Base-by-base conservation (phyloP, 2,329 filamentous ascomycete species). In the Phialophora tarda region DNA sequence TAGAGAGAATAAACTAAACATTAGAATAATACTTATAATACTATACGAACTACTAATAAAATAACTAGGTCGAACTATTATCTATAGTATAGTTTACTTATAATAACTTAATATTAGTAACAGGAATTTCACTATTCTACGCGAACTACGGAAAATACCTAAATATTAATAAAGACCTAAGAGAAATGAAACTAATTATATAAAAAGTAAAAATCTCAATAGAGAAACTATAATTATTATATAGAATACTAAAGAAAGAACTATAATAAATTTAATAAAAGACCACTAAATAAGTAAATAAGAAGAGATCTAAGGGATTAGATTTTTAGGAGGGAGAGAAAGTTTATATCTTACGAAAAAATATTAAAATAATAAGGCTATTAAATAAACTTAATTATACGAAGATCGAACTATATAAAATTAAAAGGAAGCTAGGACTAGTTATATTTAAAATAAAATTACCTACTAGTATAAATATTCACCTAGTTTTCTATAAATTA, bases 71-170 rank as follows among this genome's bases (percentile, higher is more conserved):
- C 11, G 51, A 55, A 11, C 26, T 55, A 5, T 8, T 55, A 32
- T 17, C 17, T 32, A 32, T 55, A 2, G 11, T 10, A 32, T 7
- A 55, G n/a, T 55, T 55, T 55, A 17, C 17, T 21, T 55, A 26
- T 55, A 55, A 55, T 32, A 55, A 32, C 6, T 28, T 11, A 0
- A 55, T n/a, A 17, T 4, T 4, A 7, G 10, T 28, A 14, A 55
- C 6, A 32, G 17, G 17, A 17, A 56, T 66, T 26, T 59, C 12
- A 50, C 51, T 38, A 30, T 69, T 69, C 34, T 69, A 62, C 26
- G 14, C 55, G 12, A 69, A 69, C n/a, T 69, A 69, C 11, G 17
- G 26, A 32, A 26, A 4, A 26, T 6, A 55, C 28, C 26, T 10
- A 21, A 55, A 55, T 28, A 55, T 55, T 17, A 17, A 55, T 17